Evolutionary conservation across 352 stramenopile genomes (phyloP), one percentile per base, ranked within the genome.

Genomic region (Blastocystis sp.): DNA sequence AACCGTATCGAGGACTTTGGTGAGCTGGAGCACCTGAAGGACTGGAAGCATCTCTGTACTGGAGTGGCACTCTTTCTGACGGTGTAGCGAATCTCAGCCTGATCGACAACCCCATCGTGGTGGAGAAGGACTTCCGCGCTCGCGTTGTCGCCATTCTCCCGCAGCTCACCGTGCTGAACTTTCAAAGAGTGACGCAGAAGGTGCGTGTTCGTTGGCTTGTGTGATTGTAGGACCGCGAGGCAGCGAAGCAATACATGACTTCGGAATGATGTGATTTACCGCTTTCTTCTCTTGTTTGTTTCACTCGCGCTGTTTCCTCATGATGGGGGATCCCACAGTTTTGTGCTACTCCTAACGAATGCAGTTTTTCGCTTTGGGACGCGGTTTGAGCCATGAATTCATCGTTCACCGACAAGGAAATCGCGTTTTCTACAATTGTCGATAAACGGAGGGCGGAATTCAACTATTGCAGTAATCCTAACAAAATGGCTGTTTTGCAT

Each of bases 1-100:
- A 88, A 88, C 38, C 64, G 67, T 45, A 88, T 88, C 62, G 38
- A n/a, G 60, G 70, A 65, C 48, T 88, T 88, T 66, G 62, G 19
- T 40, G 78, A 88, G 43, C 28, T 88, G 28, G 78, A 76, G 28
- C 56, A 88, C 38, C 48, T 88, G 43, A 74, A 88, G 52, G 78
- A 88, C n/a, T 88, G 78, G 78, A 38, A 52, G 23, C 70, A 53
- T 64, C 56, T 88, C 19, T 23, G 67, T 88, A 76, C 38, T 17
- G 38, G 28, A 2, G 0, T 21, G 67, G 10, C 17, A 19, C 4
- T 59, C 2, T 9, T 19, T 21, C 21, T 88, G 11, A 88, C 5
- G 5, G 7, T 28, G 21, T 79, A 88, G 64, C 64, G 43, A 76
- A 88, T 60, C 53, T 88, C 21, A 69, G 43, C 34, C 43, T 88